Conservation (phyloP, 2,329 filamentous ascomycete genomes). For the Neofusicoccum umdonicola region DNA sequence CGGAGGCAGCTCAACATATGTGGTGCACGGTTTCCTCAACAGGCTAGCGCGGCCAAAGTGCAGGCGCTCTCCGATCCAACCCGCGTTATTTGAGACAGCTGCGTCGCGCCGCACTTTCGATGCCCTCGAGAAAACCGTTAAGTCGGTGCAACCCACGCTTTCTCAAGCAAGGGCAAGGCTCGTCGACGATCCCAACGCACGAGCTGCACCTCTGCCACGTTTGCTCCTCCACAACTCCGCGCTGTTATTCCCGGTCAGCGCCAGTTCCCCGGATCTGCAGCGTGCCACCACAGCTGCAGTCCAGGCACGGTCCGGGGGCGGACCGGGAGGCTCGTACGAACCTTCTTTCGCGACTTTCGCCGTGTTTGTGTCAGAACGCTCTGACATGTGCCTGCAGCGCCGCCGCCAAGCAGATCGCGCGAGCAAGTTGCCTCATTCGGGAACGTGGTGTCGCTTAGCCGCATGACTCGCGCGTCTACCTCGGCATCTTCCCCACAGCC, state of each 20-base stretch:
- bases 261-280: not conserved
- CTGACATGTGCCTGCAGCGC: no score
- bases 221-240: no score
- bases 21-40: not conserved
- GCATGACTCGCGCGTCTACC: not conserved
- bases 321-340: not conserved
- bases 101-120: not conserved
- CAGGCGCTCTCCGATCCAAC: not conserved
- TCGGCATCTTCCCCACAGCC: slow-evolving; percentile 1
- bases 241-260: no score
- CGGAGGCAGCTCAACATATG: not conserved
- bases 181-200: no score
- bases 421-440: no score
- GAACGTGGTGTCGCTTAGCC: no score
- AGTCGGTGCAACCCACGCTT: not conserved
- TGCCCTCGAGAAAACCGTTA: not conserved
- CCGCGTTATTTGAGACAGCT: not conserved
- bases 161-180: not conserved
- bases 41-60: not conserved
- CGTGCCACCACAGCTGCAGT: no score
- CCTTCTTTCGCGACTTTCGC: not conserved
- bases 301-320: no score
- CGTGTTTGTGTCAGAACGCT: no score
- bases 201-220: no score
- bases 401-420: no score